Conservation (phyloP, 306 rosid species). For the Nissolia schottii region DNA sequence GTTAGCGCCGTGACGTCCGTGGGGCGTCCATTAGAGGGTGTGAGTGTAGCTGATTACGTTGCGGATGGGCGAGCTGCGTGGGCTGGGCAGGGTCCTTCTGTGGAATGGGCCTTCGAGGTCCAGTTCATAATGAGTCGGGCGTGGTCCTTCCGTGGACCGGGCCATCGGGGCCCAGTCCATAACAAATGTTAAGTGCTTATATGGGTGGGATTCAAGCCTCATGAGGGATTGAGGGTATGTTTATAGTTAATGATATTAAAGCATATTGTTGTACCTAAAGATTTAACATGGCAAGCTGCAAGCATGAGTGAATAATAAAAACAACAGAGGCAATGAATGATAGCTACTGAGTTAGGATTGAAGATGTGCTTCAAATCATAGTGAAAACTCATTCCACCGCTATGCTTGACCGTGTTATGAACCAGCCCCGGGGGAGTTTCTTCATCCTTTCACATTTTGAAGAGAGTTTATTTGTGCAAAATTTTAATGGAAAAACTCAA, state of each 20-base stretch:
- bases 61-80: too few species aligned
- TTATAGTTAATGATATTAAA: not conserved
- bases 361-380: not conserved
- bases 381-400: not conserved
- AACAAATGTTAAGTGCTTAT: too few species aligned
- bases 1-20: too few species aligned
- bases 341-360: not conserved
- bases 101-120: too few species aligned
- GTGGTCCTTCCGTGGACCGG: too few species aligned
- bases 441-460: not conserved
- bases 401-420: constrained; percentile 1
- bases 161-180: too few species aligned
- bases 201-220: not conserved
- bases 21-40: too few species aligned
- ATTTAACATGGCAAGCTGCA: not conserved
- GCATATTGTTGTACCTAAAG: not conserved
- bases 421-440: not conserved
- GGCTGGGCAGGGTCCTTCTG: too few species aligned
- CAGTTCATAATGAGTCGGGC: too few species aligned
- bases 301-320: not conserved
- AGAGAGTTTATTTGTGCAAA: not conserved
- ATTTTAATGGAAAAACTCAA: not conserved
- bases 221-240: not conserved
- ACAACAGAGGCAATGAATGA: not conserved
- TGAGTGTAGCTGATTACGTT: too few species aligned